phyloP scores from a whole-genome alignment of 495 filamentous ascomycete genomes.

The Penicillium silybi region DNA sequence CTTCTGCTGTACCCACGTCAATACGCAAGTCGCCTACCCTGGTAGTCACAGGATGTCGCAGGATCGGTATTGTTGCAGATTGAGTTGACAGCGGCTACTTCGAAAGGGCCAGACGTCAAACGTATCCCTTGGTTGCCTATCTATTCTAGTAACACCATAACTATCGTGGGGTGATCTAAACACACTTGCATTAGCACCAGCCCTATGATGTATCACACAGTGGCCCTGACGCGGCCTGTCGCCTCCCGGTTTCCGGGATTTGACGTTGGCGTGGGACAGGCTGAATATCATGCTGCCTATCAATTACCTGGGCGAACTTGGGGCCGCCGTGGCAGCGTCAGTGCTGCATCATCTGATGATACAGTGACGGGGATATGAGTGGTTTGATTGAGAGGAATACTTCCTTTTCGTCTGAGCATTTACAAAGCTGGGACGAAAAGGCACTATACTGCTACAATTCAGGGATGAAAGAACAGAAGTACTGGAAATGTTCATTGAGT shows the following conservation, averaged over 20 bases:
- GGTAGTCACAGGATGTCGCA: background rate
- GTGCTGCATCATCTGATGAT: background rate
- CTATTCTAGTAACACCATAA: background rate
- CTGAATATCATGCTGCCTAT: constrained; percentile 10
- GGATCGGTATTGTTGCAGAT: background rate
- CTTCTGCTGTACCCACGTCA: too few species aligned
- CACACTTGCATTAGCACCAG: background rate
- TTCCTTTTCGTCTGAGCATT: background rate
- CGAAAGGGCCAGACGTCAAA: too few species aligned
- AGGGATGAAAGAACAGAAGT: background rate
- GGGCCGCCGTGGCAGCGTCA: background rate
- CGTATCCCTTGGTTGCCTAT: background rate
- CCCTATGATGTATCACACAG: background rate
- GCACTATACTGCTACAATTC: background rate
- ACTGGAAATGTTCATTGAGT: background rate
- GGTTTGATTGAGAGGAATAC: background rate
- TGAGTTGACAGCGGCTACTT: background rate
- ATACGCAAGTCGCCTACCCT: too few species aligned
- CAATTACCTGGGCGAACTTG: background rate
- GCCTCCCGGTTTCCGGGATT: background rate
- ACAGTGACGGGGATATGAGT: background rate
- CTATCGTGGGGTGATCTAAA: background rate
- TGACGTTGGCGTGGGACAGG: background rate
- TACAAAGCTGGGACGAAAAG: too few species aligned
- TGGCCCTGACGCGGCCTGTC: constrained; percentile 3